Evolutionary conservation across 371 early-diverging fungal species (phyloP).

Genomic region (Chytridiales sp.): DNA sequence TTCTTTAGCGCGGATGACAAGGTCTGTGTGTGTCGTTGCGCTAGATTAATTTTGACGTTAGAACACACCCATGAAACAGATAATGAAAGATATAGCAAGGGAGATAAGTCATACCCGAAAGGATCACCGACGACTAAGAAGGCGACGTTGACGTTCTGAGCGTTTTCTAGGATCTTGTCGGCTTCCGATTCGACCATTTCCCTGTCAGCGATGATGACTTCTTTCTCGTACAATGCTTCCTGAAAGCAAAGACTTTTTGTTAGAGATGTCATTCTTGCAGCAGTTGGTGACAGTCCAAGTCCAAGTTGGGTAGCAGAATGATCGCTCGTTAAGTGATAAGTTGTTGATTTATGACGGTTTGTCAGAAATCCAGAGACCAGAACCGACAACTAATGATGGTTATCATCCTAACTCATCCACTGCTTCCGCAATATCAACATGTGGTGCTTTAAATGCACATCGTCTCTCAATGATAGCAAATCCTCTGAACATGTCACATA

Average conservation of each 20-base stretch:
- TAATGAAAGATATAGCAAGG: neutral
- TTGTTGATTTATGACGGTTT: too few species aligned
- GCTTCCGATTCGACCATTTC: constrained; percentile 95
- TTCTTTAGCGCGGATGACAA: constrained; percentile 93
- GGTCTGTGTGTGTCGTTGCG: constrained; percentile 99
- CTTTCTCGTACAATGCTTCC: constrained; percentile 86
- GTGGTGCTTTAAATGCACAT: too few species aligned
- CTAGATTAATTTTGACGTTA: constrained; percentile 41
- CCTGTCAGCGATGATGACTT: constrained; percentile 87
- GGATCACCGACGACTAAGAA: constrained; percentile 99
- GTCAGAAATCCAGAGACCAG: too few species aligned
- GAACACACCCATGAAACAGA: neutral
- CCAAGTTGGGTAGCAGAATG: too few species aligned
- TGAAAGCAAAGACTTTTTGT: constrained; percentile 34
- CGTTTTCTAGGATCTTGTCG: constrained; percentile 86
- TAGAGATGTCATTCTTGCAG: neutral
- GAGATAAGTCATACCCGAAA: constrained; percentile 63
- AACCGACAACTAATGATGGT: too few species aligned
- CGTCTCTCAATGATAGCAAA: too few species aligned
- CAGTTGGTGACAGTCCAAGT: too few species aligned
- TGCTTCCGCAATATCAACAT: too few species aligned
- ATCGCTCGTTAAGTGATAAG: too few species aligned
- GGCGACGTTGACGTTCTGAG: constrained; percentile 85
- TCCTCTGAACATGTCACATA: too few species aligned
- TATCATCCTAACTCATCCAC: too few species aligned